Base-by-base conservation (phyloP, 257 asterid species). In the Solanum infundibuliforme region DNA sequence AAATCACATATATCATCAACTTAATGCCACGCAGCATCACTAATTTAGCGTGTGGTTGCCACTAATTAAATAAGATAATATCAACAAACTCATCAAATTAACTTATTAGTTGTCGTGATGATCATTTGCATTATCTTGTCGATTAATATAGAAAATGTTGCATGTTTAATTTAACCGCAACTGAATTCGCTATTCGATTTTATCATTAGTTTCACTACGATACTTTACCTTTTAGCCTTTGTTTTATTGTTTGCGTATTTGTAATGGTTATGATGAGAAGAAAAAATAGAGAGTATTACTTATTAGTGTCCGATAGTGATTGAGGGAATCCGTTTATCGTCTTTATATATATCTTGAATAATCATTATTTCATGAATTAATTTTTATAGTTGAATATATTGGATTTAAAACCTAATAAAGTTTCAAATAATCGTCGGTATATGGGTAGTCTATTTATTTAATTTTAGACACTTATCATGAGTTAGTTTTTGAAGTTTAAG, bases 1-100 rank as follows among this genome's bases (percentile, higher is more conserved):
- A 48, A 82, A 82, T 82, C 38, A 41, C 32, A 41, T 36, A 12
- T 23, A 23, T 21, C 43, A 48, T 0, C 20, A 48, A 29, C 69
- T 16, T 58, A 41, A 41, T 79, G 65, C 36, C 84, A 79, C 25
- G 84, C 18, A 82, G 4, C 58, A 46, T 82, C 25, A 27, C 35
- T 23, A 85, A 55, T 73, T 87, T 87, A 79, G 66, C 87, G 87
- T 85, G 90, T 85, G 87, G 55, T 52, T 32, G 13, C 87, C 91
- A 85, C 89, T 87, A 86, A 43, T 76, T 52, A 23, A 46, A 60
- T 11, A 25, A 77, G 62, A 79, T 79, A 43, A 43, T 21, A 41
- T 8, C 65, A 77, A 25, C 34, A 39, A 87, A 27, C 41, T 38
- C 87, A 76, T 68, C 85, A 87, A 75, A 65, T 85, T 58, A 85